Evolutionary conservation across 306 rosid genomes (phyloP).

Genomic region (Dalbergia cochinchinensis): DNA sequence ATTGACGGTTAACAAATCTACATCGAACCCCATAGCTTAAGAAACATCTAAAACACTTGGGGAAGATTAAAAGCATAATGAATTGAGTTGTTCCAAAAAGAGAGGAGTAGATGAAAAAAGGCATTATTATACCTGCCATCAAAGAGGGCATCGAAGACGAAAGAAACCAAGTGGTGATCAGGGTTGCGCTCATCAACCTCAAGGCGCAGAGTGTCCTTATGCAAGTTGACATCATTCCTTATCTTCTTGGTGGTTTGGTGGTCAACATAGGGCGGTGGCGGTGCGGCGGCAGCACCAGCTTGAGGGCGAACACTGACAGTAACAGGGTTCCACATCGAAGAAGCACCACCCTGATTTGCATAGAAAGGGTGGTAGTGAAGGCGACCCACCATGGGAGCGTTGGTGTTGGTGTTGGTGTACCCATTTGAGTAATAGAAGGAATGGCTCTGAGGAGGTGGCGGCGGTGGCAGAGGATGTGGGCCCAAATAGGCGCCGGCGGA

Average conservation of each 20-base stretch:
- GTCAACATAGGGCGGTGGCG: constrained; percentile 71
- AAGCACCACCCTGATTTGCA: constrained; percentile 55
- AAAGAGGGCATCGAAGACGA: constrained; percentile 78
- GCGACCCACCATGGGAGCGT: constrained; percentile 53
- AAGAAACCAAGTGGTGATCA: constrained; percentile 81
- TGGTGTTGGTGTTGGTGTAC: constrained; percentile 38
- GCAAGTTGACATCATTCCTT: constrained; percentile 83
- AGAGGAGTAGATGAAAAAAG: neutral
- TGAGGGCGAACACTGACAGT: constrained; percentile 41
- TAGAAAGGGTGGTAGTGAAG: constrained; percentile 56
- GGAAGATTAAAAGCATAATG: neutral
- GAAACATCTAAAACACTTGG: too few relatives aligned
- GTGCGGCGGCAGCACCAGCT: constrained; percentile 30
- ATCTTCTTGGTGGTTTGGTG: constrained; percentile 88
- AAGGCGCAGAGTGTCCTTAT: constrained; percentile 69
- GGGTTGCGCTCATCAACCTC: constrained; percentile 71
- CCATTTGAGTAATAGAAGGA: constrained; percentile 61
- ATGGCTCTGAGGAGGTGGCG: constrained; percentile 56
- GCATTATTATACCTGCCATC: constrained; percentile 67
- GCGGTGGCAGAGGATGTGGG: constrained; percentile 39
- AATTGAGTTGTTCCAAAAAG: neutral
- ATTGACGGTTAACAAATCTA: neutral
- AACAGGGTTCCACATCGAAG: constrained; percentile 47
- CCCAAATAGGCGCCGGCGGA: constrained; percentile 37
- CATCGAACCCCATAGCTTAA: too few relatives aligned